These are phyloP conservation scores for Skeletonema menzelii DNA, from an alignment of 108 stramenopile species.

Conservation along the genomic window DNA sequence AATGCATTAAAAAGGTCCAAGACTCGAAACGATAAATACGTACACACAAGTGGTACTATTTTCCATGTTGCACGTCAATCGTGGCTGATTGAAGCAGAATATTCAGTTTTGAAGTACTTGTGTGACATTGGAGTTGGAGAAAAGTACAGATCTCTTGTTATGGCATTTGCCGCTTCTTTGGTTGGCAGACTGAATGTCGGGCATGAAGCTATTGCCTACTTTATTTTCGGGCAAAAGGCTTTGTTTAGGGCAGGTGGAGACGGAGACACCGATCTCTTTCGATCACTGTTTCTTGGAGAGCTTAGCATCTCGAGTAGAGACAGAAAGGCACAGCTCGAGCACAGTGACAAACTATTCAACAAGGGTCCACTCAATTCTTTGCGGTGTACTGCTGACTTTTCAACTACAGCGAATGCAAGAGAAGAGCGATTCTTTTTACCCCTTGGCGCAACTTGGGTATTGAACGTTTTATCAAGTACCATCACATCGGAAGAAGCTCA, in stretches of 20 bases:
- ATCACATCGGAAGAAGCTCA: not conserved
- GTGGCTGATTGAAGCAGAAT: conserved; percentile 64
- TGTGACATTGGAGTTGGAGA: not conserved
- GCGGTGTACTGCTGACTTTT: conserved; percentile 26
- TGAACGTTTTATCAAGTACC: conserved; percentile 62
- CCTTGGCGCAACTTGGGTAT: conserved; percentile 77
- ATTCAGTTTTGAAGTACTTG: conserved; percentile 59
- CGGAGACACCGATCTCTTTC: conserved; percentile 7
- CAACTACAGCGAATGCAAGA: conserved; percentile 8
- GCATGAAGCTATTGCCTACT: conserved; percentile 63
- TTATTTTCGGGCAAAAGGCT: conserved; percentile 58
- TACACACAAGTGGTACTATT: not conserved
- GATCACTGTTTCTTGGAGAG: conserved; percentile 26
- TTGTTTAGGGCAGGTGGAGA: conserved; percentile 25
- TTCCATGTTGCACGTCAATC: conserved; percentile 40
- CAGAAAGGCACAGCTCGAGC: conserved; percentile 24
- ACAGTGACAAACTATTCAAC: conserved; percentile 26
- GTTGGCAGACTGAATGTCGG: conserved; percentile 64
- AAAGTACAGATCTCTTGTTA: conserved; percentile 27
- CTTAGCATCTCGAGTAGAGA: conserved; percentile 7
- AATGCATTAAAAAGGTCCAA: conserved; percentile 6
- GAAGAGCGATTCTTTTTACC: conserved; percentile 27
- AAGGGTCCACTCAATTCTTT: conserved; percentile 19
- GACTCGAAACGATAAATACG: not conserved
- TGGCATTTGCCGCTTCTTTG: conserved; percentile 56